These are phyloP conservation scores for Haematococcus sp. DNA, from an alignment of 139 green algal species.

Conservation along the genomic window DNA sequence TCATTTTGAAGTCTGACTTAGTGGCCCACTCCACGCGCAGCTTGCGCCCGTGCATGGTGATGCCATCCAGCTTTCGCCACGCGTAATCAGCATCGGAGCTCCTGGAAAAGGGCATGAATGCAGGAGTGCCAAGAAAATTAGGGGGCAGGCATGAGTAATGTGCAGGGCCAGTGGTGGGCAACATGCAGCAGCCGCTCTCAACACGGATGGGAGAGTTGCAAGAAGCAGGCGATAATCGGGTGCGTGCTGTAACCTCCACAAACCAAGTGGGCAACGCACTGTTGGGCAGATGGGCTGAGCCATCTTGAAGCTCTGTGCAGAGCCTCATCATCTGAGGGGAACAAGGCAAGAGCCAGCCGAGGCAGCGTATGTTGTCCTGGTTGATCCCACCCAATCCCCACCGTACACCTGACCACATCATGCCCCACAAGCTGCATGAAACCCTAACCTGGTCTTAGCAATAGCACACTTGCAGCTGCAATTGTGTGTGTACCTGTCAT, in stretches of 20 bases:
- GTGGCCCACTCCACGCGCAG: conserved; percentile 9
- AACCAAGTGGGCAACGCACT: no score
- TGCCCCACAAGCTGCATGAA: no score
- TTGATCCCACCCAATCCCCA: no score
- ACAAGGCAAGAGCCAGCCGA: neutral
- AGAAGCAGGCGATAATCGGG: no score
- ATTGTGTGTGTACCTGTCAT: conserved; percentile 46
- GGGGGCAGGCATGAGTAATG: neutral
- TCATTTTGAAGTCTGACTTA: conserved; percentile 6
- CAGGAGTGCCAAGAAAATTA: neutral
- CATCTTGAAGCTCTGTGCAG: conserved; percentile 4
- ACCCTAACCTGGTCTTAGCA: no score
- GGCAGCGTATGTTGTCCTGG: no score
- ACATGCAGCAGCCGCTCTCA: neutral
- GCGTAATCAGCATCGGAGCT: conserved; percentile 1
- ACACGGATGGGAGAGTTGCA: no score
- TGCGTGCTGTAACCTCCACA: no score
- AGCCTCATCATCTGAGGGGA: neutral
- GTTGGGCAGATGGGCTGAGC: no score
- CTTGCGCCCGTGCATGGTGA: conserved; percentile 3
- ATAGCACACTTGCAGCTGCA: no score
- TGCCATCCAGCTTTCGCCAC: conserved; percentile 2
- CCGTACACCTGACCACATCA: no score
- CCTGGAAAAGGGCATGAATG: neutral
- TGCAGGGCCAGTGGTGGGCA: neutral